Percentiles rank a stretch among this genome's conserved stretches.
phyloP scores from a whole-genome alignment of 169 alveolate species.

The Theileria equi region DNA sequence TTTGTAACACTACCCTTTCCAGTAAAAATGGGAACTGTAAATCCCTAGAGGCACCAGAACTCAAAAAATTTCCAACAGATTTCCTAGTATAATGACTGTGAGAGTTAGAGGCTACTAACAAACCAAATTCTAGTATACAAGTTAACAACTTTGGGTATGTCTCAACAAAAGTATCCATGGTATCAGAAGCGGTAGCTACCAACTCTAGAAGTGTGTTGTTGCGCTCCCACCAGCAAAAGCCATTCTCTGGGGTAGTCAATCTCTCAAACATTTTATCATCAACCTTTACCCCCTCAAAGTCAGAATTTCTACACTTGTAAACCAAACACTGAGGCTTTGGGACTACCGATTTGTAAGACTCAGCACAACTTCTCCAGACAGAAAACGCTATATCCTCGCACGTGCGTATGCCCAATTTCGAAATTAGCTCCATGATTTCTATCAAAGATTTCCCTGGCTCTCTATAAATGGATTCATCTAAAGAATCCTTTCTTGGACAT shows the following conservation, averaged over 20 bases:
- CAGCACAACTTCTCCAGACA: constrained; percentile 43
- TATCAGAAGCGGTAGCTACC: constrained; percentile 45
- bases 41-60: constrained; percentile 47
- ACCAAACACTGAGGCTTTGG: constrained; percentile 35
- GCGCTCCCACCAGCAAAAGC: constrained; percentile 62
- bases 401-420: not conserved
- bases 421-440: constrained; percentile 19
- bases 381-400: constrained; percentile 10
- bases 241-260: constrained; percentile 23
- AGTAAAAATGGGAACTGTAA: constrained; percentile 49
- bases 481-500: constrained; percentile 3
- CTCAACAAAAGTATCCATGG: constrained; percentile 28
- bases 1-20: constrained; percentile 44
- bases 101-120: constrained; percentile 8
- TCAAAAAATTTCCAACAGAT: constrained; percentile 18
- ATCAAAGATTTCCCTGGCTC: constrained; percentile 43
- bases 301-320: constrained; percentile 15
- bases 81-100: not conserved
- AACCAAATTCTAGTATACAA: constrained; percentile 21
- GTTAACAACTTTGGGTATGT: constrained; percentile 43
- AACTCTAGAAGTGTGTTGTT: constrained; percentile 55
- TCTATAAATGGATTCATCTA: constrained; percentile 29
- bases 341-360: constrained; percentile 40
- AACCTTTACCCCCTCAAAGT: constrained; percentile 1
- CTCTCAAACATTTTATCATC: not conserved